Conservation (phyloP, 257 asterid species). For the Eustoma russellianum region DNA sequence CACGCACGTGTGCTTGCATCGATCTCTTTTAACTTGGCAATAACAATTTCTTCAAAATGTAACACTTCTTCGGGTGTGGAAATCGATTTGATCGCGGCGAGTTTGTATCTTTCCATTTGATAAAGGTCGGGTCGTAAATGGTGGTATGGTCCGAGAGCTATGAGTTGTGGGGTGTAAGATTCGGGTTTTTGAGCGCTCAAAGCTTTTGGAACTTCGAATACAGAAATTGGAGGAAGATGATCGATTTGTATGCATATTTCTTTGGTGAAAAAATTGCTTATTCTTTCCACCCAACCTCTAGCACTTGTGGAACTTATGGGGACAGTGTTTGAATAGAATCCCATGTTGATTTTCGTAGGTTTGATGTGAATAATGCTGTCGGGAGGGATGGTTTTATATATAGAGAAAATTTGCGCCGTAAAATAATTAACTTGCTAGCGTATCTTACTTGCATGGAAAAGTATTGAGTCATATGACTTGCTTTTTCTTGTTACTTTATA, state of each 20-base stretch:
- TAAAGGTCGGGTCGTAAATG: slow-evolving; percentile 34
- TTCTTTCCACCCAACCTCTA: slow-evolving; percentile 22
- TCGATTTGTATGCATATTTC: slow-evolving; percentile 18
- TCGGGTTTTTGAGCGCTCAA: slow-evolving; percentile 26
- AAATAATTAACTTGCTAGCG: too few relatives aligned
- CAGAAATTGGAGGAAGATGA: slow-evolving; percentile 23
- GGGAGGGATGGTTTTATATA: too few relatives aligned
- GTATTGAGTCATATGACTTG: too few relatives aligned
- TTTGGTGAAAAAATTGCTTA: slow-evolving; percentile 15
- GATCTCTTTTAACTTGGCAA: slow-evolving; percentile 12
- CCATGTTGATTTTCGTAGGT: neutral
- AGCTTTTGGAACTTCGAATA: slow-evolving; percentile 29
- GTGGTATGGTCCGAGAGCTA: slow-evolving; percentile 45
- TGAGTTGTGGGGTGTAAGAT: slow-evolving; percentile 29
- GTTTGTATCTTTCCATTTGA: slow-evolving; percentile 35
- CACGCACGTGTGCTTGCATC: slow-evolving; percentile 31
- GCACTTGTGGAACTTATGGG: slow-evolving; percentile 15
- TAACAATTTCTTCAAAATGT: slow-evolving; percentile 15
- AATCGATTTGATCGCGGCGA: slow-evolving; percentile 19
- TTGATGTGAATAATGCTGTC: neutral
- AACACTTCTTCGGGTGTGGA: slow-evolving; percentile 15
- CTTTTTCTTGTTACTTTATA: too few relatives aligned
- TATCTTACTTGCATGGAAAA: too few relatives aligned
- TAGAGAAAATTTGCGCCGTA: too few relatives aligned
- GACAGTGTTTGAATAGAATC: neutral